phyloP scores from a whole-genome alignment of 2,329 filamentous ascomycete genomes.

The Hawksworthiomyces lignivorus region DNA sequence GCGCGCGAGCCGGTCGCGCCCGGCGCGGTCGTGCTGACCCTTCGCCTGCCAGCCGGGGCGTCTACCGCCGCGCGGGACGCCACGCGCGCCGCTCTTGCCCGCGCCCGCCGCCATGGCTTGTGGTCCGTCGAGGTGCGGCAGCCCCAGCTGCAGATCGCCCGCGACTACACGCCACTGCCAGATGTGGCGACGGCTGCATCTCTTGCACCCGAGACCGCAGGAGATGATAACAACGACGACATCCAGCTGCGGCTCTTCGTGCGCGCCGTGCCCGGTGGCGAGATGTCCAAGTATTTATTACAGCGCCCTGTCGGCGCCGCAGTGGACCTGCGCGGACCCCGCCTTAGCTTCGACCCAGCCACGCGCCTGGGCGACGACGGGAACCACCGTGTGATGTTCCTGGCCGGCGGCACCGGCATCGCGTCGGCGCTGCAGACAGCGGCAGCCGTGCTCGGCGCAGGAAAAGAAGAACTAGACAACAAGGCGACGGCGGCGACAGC shows the following conservation, averaged over 20 bases:
- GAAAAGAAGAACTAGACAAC: too few species aligned
- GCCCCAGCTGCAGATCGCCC: slow-evolving; percentile 83
- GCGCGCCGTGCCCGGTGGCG: slow-evolving; percentile 68
- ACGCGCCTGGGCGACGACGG: slow-evolving; percentile 23
- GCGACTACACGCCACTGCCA: slow-evolving; percentile 85
- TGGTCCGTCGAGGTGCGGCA: slow-evolving; percentile 94
- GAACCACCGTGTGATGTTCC: slow-evolving; percentile 51
- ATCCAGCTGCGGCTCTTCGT: slow-evolving; percentile 62
- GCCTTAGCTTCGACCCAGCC: slow-evolving; percentile 53
- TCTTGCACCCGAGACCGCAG: too few species aligned
- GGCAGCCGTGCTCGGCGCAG: slow-evolving; percentile 47
- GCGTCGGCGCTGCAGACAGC: slow-evolving; percentile 81
- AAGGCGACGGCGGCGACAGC: slow-evolving; percentile 25
- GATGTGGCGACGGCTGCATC: too few species aligned
- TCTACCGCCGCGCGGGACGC: not conserved
- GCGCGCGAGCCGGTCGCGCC: slow-evolving; percentile 55
- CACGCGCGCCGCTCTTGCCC: slow-evolving; percentile 21
- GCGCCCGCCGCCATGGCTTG: slow-evolving; percentile 54
- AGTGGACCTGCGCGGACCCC: slow-evolving; percentile 73
- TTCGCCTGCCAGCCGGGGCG: slow-evolving; percentile 34
- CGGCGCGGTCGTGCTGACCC: slow-evolving; percentile 60
- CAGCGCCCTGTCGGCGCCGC: slow-evolving; percentile 52
- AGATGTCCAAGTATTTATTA: slow-evolving; percentile 78
- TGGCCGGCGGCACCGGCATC: slow-evolving; percentile 89
- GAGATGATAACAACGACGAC: slow-evolving; percentile 18